Base-by-base conservation (phyloP, 768 basidiomycete genomes). In the Leucosporidium creatinivorum region DNA sequence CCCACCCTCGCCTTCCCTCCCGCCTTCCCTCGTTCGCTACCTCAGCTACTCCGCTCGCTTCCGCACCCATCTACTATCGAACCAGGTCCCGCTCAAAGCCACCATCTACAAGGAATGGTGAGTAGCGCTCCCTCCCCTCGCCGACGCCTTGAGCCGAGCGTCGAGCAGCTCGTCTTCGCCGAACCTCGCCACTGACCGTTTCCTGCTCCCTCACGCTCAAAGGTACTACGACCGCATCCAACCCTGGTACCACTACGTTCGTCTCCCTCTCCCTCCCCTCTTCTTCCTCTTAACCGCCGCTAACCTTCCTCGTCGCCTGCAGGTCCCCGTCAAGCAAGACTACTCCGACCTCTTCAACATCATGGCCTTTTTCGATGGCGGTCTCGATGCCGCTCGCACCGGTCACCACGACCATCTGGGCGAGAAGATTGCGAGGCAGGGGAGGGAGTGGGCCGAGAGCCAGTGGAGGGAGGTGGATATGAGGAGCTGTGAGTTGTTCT, bases 61-160 rank as follows among this genome's bases (percentile, higher is more conserved):
- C 58, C 36, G 58, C 1, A 58, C 58, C 9, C 58, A 58, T 26
- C 26, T 58, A 1, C 2, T 44, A 19, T 39, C 39, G 3, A 52
- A 52, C 12, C 36, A 44, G n/a, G 31, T 58, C 23, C n/a, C 28
- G 2, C 58, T 58, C 39, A 97, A 98, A 79, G 83, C 88, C 25
- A 93, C 91, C 0, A 86, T 96, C 4, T 94, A 94, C 76, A 85
- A 87, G 48, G 94, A 97, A 77, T 97, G 85, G 39, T 44, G 39
- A 44, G 39, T 44, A 3, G n/a, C n/a, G n/a, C n/a, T 44, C 15
- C 39, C 39, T 6, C 33, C 33, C 33, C 33, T 33, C 10, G 39
- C 39, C 15, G 8, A 9, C 39, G 39, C 39, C 15, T 13, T 3
- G 8, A 44, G 3, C 39, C 15, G 39, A 44, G 39, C 39, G 39